Conservation (phyloP, 371 early-diverging fungal genomes). For the Amoeboradix gromovi region DNA sequence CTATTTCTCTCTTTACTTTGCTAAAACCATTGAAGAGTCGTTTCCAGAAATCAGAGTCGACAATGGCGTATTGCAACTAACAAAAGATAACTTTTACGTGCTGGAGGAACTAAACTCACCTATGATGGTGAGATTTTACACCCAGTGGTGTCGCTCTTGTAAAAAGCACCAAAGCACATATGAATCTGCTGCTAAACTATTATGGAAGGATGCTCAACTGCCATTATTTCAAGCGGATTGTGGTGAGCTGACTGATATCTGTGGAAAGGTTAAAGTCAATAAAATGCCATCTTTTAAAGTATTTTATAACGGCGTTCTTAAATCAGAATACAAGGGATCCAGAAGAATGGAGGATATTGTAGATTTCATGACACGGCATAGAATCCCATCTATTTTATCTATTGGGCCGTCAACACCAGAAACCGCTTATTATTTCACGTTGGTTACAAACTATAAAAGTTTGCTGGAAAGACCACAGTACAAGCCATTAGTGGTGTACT, state of each 20-base stretch:
- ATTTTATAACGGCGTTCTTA: conserved; percentile 13
- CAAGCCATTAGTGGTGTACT: too few species aligned
- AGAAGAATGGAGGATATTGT: conserved; percentile 55
- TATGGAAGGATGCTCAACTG: conserved; percentile 33
- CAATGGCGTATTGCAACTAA: background rate
- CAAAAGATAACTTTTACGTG: background rate
- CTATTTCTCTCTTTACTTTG: too few species aligned
- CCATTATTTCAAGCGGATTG: too few species aligned
- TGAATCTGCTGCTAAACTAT: conserved; percentile 47
- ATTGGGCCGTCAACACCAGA: too few species aligned
- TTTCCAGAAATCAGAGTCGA: background rate
- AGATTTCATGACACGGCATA: conserved; percentile 58
- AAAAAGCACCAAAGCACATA: conserved; percentile 46
- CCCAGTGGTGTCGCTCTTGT: background rate
- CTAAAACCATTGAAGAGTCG: background rate
- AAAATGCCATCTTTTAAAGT: conserved; percentile 86
- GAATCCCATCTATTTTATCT: conserved; percentile 45
- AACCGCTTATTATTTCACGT: too few species aligned
- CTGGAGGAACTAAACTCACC: too few species aligned
- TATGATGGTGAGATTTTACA: background rate
- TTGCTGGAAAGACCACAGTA: too few species aligned
- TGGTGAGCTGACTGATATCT: conserved; percentile 46
- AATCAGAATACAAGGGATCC: conserved; percentile 42
- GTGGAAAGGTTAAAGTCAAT: conserved; percentile 38
- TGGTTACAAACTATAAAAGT: too few species aligned